A percentile compares a stretch with the other conserved stretches of the same genome.
Conservation (phyloP, 2,329 filamentous ascomycete species). For the Hymenoscyphus albidus region DNA sequence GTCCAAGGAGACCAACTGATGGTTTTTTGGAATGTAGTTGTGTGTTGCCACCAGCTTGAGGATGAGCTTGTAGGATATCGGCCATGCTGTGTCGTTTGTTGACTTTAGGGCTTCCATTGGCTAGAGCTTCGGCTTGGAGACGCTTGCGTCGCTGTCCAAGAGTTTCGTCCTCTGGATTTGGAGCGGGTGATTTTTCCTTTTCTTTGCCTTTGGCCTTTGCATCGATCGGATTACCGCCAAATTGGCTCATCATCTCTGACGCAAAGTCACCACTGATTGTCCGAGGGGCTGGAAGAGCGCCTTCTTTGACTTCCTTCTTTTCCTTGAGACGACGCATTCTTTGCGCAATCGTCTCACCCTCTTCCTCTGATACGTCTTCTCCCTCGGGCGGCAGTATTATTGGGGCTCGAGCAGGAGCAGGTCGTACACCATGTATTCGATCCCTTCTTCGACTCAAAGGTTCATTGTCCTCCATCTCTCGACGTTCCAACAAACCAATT, state of each 20-base stretch:
- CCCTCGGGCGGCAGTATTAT: slow-evolving; percentile 26
- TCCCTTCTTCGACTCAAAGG: slow-evolving; percentile 45
- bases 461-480: slow-evolving; percentile 88
- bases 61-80: slow-evolving; percentile 49
- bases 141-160: slow-evolving; percentile 72
- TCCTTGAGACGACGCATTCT: slow-evolving; percentile 62
- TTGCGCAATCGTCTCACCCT: slow-evolving; percentile 64
- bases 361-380: slow-evolving; percentile 36
- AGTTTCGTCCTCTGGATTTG: slow-evolving; percentile 63
- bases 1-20: slow-evolving; percentile 29
- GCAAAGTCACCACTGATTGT: slow-evolving; percentile 66
- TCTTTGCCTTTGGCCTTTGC: slow-evolving; percentile 37
- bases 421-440: slow-evolving; percentile 28
- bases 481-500: slow-evolving; percentile 71
- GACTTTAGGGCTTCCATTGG: slow-evolving; percentile 47
- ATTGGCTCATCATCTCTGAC: slow-evolving; percentile 62
- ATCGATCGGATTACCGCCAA: slow-evolving; percentile 45
- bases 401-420: slow-evolving; percentile 24
- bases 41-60: slow-evolving; percentile 36
- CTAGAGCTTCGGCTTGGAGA: slow-evolving; percentile 66
- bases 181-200: slow-evolving; percentile 34
- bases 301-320: slow-evolving; percentile 39
- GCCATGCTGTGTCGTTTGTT: slow-evolving; percentile 41
- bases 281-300: slow-evolving; percentile 34
- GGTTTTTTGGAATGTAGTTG: slow-evolving; percentile 24